phyloP scores from a whole-genome alignment of 495 filamentous ascomycete genomes.

The Podospora pseudoanserina region DNA sequence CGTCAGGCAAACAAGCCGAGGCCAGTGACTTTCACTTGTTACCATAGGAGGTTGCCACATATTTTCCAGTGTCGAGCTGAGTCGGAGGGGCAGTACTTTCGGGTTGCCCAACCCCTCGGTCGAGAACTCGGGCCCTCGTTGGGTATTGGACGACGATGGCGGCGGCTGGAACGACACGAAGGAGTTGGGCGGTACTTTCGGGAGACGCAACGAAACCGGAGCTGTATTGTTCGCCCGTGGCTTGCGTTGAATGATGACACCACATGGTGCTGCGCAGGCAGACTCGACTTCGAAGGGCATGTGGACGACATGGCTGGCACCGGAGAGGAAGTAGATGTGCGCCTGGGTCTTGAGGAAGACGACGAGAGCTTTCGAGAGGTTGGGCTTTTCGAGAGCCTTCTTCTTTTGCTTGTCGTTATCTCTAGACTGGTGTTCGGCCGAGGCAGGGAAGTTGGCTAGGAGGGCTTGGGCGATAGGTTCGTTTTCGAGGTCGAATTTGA shows the following conservation, averaged over 20 bases:
- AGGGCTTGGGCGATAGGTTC: slow-evolving; percentile 80
- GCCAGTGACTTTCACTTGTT: slow-evolving; percentile 57
- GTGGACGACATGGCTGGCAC: slow-evolving; percentile 83
- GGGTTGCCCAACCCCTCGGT: slow-evolving; percentile 50
- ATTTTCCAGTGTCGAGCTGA: slow-evolving; percentile 44
- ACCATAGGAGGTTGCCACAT: slow-evolving; percentile 47
- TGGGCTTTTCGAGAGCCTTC: slow-evolving; percentile 18
- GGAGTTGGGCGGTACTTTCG: slow-evolving; percentile 69
- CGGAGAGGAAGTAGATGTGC: slow-evolving; percentile 87
- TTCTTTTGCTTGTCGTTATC: slow-evolving; percentile 6
- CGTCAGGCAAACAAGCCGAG: slow-evolving; percentile 77
- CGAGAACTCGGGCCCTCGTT: slow-evolving; percentile 46
- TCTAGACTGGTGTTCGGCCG: slow-evolving; percentile 36
- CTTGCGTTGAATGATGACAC: slow-evolving; percentile 81
- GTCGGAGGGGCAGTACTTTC: slow-evolving; percentile 44
- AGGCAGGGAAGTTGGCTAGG: slow-evolving; percentile 71
- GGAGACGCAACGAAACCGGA: slow-evolving; percentile 47
- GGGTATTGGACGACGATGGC: slow-evolving; percentile 35
- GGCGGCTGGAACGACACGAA: slow-evolving; percentile 66
- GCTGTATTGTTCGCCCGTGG: slow-evolving; percentile 37
- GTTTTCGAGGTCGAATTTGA: slow-evolving; percentile 80
- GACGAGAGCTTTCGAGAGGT: slow-evolving; percentile 68
- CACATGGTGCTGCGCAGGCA: slow-evolving; percentile 75
- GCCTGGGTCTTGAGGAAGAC: slow-evolving; percentile 90
- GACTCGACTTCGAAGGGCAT: slow-evolving; percentile 91